Evolutionary conservation across 1,284 basidiomycete genomes (phyloP), one percentile per base, ranked within the genome.

Genomic region (Mrakiaceae sp.): DNA sequence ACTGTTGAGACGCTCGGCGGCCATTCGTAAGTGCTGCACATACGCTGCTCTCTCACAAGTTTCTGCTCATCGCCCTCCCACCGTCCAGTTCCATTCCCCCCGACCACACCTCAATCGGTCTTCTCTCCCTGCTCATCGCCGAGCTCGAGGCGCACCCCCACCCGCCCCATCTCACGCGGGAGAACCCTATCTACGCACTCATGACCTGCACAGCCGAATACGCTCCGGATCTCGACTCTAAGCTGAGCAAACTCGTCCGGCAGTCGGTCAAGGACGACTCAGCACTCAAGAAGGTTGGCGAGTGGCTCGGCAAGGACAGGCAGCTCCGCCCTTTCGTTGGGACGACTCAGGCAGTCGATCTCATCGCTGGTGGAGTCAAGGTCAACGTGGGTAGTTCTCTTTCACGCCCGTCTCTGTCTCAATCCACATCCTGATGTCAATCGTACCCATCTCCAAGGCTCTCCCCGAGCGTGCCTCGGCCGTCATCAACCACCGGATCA

Each of bases 401-500:
- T 39, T 5, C 27, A 47, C 40, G 7, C 2, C 14, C 64, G 70
- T 75, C 64, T 27, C 27, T 27, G 27, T 27, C 27, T 27, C 27
- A 27, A 27, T 27, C 27, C 8, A 12, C 10, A 12, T 6, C 4
- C 52, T 53, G 27, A 53, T 39, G 16, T 39, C 16, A n/a, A 27
- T 53, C 16, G 5, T 27, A n/a, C 39, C 5, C 14, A 27, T 27
- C 27, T 27, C 5, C 4, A 76, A 77, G 54, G 75, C 75, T 14
- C 58, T 54, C 67, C 75, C 75, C 50, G 75, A 76, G 66, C 67
- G 70, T 39, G 72, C 73, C 3, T 69, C 68, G 7, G 73, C 74
- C 11, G 66, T 73, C 10, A 70, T 75, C 67, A 74, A 76, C 66
- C 74, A 76, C 68, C 71, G 75, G 9, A 75, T 76, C 71, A 70